phyloP scores from a whole-genome alignment of 345 rosid species.

The Aurinia saxatilis region DNA sequence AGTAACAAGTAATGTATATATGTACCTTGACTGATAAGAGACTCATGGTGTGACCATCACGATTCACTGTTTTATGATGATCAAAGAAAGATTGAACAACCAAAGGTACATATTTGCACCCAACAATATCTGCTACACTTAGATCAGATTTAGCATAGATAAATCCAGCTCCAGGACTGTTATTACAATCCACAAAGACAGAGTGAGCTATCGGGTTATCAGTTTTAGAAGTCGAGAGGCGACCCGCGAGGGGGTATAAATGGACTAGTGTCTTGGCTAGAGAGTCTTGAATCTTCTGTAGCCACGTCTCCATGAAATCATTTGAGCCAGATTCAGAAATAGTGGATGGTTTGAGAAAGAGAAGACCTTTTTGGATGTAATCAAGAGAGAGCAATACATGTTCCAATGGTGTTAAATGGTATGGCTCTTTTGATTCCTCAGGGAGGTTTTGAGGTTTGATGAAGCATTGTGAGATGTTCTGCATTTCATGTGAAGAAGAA shows the following conservation, averaged over 20 bases:
- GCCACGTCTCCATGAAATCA: constrained; percentile 31
- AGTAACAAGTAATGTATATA: not conserved
- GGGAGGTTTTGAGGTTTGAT: constrained; percentile 39
- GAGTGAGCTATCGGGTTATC: constrained; percentile 31
- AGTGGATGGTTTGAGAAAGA: constrained; percentile 40
- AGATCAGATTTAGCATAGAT: constrained; percentile 40
- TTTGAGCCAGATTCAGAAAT: not conserved
- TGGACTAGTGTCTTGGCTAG: constrained; percentile 49
- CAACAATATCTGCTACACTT: constrained; percentile 39
- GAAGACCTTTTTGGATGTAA: constrained; percentile 67
- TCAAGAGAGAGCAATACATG: constrained; percentile 41
- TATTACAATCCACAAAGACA: constrained; percentile 44
- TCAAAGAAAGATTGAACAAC: constrained; percentile 65
- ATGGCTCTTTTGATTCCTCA: constrained; percentile 38
- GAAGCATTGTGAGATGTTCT: constrained; percentile 44
- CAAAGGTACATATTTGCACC: constrained; percentile 42
- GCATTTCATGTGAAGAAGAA: constrained; percentile 19
- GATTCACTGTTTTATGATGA: constrained; percentile 47
- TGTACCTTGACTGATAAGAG: constrained; percentile 48
- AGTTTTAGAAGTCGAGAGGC: constrained; percentile 29
- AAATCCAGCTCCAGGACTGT: constrained; percentile 73
- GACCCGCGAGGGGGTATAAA: constrained; percentile 66
- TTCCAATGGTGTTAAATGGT: constrained; percentile 43
- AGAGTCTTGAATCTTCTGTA: constrained; percentile 44
- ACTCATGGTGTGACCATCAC: constrained; percentile 51